These are phyloP conservation scores for Aurantiochytrium sp. DNA, from an alignment of 108 stramenopile species.

Conservation along the genomic window DNA sequence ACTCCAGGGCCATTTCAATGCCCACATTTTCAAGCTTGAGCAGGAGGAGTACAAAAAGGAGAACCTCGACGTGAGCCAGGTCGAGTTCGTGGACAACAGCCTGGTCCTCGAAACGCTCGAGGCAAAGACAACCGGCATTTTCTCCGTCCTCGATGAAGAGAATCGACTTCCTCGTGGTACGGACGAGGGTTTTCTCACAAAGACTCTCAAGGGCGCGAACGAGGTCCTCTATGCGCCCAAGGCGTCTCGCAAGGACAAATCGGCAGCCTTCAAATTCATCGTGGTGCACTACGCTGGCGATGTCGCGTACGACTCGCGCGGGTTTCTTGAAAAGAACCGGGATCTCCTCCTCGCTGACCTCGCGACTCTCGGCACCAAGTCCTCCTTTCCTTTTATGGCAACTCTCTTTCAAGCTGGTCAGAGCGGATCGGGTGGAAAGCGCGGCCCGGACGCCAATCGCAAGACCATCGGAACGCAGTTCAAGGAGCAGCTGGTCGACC, in stretches of 20 bases:
- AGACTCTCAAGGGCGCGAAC: conserved; percentile 32
- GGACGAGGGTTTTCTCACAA: conserved; percentile 25
- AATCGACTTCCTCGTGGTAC: conserved; percentile 16
- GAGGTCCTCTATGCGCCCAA: conserved; percentile 22
- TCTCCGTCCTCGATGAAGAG: conserved; percentile 36
- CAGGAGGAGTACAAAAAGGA: conserved; percentile 26
- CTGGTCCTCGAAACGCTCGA: conserved; percentile 33
- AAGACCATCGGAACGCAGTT: conserved; percentile 46
- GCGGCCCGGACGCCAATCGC: background rate
- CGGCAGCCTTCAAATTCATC: conserved; percentile 14
- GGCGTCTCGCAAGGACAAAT: conserved; percentile 57
- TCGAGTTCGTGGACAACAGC: conserved; percentile 24
- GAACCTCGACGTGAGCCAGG: background rate
- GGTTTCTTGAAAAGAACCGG: conserved; percentile 49
- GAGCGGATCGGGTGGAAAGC: background rate
- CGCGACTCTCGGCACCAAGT: conserved; percentile 27
- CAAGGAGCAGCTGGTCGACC: conserved; percentile 65
- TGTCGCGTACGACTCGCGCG: conserved; percentile 36
- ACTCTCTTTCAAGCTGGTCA: conserved; percentile 1
- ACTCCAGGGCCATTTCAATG: conserved; percentile 40
- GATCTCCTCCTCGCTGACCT: conserved; percentile 51
- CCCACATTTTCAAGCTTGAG: conserved; percentile 30
- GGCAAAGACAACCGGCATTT: conserved; percentile 9
- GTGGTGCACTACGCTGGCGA: conserved; percentile 45
- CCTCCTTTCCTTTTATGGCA: conserved; percentile 21